A percentile compares a stretch with the other conserved stretches of the same genome.
phyloP scores from a whole-genome alignment of 345 rosid genomes.

The Eutrema yunnanense region DNA sequence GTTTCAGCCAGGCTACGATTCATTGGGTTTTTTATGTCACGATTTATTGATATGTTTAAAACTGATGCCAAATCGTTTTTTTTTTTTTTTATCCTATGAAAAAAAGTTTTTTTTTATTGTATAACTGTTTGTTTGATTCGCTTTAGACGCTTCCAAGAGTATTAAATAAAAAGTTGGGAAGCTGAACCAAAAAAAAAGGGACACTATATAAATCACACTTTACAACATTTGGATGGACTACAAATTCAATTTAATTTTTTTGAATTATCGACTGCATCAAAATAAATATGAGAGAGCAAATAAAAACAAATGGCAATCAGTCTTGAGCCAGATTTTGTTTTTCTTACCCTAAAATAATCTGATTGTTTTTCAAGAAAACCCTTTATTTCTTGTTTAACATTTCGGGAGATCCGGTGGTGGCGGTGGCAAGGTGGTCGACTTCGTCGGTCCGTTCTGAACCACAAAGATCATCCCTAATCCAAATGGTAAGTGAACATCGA shows the following conservation, averaged over 20 bases:
- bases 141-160: neutral
- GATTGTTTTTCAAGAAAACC: neutral
- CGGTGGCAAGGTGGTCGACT: slow-evolving; percentile 47
- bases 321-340: neutral
- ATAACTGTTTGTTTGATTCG: neutral
- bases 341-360: slow-evolving; percentile 1
- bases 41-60: too few relatives aligned
- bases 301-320: slow-evolving; percentile 10
- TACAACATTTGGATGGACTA: neutral
- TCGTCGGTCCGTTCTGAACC: slow-evolving; percentile 59
- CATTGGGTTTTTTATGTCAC: too few relatives aligned
- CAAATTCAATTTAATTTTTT: neutral
- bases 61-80: neutral
- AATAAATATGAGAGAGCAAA: slow-evolving; percentile 1
- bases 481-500: slow-evolving; percentile 55
- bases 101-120: too few relatives aligned
- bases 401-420: slow-evolving; percentile 65
- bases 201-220: neutral
- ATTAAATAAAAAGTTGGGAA: neutral
- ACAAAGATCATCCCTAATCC: slow-evolving; percentile 54
- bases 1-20: too few relatives aligned
- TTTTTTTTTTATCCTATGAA: neutral
- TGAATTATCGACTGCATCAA: neutral
- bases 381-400: slow-evolving; percentile 26
- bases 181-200: neutral